These are phyloP conservation scores for Rhododendron vialii DNA, from an alignment of 148 eudicot species.

Conservation along the genomic window DNA sequence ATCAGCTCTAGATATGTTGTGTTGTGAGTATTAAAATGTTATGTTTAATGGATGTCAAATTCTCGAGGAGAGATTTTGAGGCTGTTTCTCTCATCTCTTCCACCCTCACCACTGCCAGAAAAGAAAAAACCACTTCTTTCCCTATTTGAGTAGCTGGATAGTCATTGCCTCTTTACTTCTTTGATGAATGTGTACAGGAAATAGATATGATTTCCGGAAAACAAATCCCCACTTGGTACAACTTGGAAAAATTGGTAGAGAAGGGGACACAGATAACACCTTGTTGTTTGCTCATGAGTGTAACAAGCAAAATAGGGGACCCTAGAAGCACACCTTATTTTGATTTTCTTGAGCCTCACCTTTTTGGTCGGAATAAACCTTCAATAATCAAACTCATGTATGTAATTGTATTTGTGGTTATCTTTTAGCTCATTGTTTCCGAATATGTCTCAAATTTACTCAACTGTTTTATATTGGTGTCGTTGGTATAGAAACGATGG, in stretches of 20 bases:
- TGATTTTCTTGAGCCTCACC: background rate
- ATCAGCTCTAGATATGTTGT: background rate
- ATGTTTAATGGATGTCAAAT: background rate
- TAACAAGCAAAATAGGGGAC: background rate
- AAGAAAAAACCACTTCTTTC: background rate
- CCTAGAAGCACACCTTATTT: background rate
- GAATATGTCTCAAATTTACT: background rate
- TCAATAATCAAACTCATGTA: background rate
- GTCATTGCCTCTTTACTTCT: background rate
- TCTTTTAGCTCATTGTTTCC: background rate
- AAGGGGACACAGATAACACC: background rate
- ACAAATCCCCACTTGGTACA: background rate
- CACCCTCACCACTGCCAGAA: background rate
- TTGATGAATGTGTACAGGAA: background rate
- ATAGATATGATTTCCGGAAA: background rate
- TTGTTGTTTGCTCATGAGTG: background rate
- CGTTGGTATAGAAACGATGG: slow-evolving; percentile 24
- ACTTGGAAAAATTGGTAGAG: background rate
- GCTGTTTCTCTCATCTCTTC: background rate
- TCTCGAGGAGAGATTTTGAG: background rate
- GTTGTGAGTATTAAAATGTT: background rate
- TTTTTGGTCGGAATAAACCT: background rate
- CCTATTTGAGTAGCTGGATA: too few species aligned
- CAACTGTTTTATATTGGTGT: background rate
- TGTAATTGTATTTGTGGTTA: background rate